phyloP scores from a whole-genome alignment of 2,329 filamentous ascomycete species.

The Aspergillus sp. region DNA sequence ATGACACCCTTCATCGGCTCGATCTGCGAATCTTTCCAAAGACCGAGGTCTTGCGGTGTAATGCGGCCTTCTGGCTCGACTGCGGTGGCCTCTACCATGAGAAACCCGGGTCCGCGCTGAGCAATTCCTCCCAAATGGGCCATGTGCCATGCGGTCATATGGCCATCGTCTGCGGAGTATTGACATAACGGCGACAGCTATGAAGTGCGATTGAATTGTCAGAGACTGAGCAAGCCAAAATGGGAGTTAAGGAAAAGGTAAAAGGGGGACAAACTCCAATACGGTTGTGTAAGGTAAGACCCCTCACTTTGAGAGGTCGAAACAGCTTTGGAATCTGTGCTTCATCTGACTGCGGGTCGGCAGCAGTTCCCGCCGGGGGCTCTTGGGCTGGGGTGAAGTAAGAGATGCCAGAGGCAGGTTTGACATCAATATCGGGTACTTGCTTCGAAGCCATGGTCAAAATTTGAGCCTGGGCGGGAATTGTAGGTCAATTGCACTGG shows the following conservation, averaged over 20 bases:
- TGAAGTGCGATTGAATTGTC: slow-evolving; percentile 36
- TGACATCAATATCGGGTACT: slow-evolving; percentile 33
- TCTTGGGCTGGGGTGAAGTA: slow-evolving; percentile 42
- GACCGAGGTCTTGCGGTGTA: slow-evolving; percentile 59
- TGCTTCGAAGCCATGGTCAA: background rate
- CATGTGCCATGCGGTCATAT: slow-evolving; percentile 77
- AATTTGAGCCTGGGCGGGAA: background rate
- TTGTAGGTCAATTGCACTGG: background rate
- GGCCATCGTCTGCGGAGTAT: slow-evolving; percentile 67
- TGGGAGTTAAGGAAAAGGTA: background rate
- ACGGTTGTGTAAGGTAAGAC: slow-evolving; percentile 60
- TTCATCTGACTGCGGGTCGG: slow-evolving; percentile 42
- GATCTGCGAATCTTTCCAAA: slow-evolving; percentile 84
- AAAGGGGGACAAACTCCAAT: slow-evolving; percentile 16
- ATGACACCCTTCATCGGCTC: slow-evolving; percentile 65
- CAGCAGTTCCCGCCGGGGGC: slow-evolving; percentile 38
- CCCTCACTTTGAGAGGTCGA: slow-evolving; percentile 57
- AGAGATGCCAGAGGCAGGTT: slow-evolving; percentile 42
- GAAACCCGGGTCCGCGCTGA: slow-evolving; percentile 69
- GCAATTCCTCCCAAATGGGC: slow-evolving; percentile 79
- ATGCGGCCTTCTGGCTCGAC: slow-evolving; percentile 77
- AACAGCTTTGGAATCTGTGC: slow-evolving; percentile 56
- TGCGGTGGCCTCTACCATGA: slow-evolving; percentile 75
- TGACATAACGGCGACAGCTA: slow-evolving; percentile 54
- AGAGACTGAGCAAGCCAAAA: background rate